Conservation (phyloP, 2,329 filamentous ascomycete genomes). For the Fusarium agapanthi region DNA sequence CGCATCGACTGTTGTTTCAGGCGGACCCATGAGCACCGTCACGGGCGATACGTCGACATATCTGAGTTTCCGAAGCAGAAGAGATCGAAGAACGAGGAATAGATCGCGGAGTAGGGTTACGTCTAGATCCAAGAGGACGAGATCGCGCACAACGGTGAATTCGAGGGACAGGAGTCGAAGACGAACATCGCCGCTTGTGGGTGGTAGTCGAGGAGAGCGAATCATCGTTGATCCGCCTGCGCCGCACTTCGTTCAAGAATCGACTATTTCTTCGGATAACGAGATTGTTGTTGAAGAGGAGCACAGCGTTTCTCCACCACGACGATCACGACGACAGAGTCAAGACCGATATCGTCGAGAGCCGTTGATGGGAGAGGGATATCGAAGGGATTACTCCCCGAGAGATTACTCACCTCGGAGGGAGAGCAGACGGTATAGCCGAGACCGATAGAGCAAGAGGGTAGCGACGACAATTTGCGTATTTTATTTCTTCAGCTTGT, state of each 20-base stretch:
- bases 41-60: slow-evolving; percentile 36
- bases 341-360: slow-evolving; percentile 41
- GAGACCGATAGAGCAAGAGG: slow-evolving; percentile 10
- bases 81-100: slow-evolving; percentile 22
- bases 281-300: slow-evolving; percentile 52
- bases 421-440: slow-evolving; percentile 35
- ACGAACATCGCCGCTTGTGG: slow-evolving; percentile 32
- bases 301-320: slow-evolving; percentile 40
- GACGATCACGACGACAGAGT: slow-evolving; percentile 36
- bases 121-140: slow-evolving; percentile 27
- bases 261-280: slow-evolving; percentile 44
- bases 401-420: slow-evolving; percentile 37
- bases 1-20: slow-evolving; percentile 18
- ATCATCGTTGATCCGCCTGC: slow-evolving; percentile 44
- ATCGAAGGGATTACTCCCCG: slow-evolving; percentile 33
- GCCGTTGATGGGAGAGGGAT: slow-evolving; percentile 28
- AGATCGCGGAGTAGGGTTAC: slow-evolving; percentile 24
- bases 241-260: slow-evolving; percentile 42
- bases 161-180: slow-evolving; percentile 32
- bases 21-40: slow-evolving; percentile 32
- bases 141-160: slow-evolving; percentile 35
- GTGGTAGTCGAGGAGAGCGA: slow-evolving; percentile 17
- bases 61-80: slow-evolving; percentile 34
- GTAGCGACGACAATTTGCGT: neutral
- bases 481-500: slow-evolving; percentile 6